A percentile compares a stretch with the other conserved stretches of the same genome.
phyloP scores from a whole-genome alignment of 345 rosid genomes.

The Theobroma cacao region DNA sequence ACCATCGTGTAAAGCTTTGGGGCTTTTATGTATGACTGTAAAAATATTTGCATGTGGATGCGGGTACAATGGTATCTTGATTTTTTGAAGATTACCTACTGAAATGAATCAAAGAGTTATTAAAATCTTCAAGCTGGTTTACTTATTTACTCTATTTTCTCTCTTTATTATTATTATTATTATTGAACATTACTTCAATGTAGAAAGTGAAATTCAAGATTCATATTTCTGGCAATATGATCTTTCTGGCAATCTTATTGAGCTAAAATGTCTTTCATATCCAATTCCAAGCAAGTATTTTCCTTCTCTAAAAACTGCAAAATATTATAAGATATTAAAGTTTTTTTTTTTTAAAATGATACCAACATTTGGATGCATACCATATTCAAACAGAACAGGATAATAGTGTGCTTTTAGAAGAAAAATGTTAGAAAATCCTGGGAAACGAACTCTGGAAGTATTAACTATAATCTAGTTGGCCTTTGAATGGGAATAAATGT shows the following conservation, averaged over 20 bases:
- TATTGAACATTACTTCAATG: no score
- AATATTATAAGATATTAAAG: constrained; percentile 3
- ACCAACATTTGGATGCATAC: constrained; percentile 4
- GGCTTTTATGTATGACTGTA: background rate
- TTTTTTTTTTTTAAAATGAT: no score
- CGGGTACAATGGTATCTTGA: background rate
- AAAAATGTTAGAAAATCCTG: background rate
- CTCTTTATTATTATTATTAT: no score
- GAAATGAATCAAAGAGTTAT: background rate
- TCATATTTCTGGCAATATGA: no score
- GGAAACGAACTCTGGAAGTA: background rate
- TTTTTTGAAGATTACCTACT: background rate
- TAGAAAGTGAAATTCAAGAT: no score
- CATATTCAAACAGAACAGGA: background rate
- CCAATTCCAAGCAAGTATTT: constrained; percentile 46
- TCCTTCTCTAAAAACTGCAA: constrained; percentile 72
- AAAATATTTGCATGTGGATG: constrained; percentile 5
- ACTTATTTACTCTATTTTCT: no score
- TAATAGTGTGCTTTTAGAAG: background rate
- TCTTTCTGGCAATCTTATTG: constrained; percentile 57
- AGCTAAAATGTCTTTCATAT: constrained; percentile 48
- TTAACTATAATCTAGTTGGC: no score
- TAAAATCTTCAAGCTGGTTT: no score
- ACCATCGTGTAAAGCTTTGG: background rate
- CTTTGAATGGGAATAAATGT: no score